Base-by-base conservation (phyloP, 805 yeast genomes). In the Wickerhamomyces queroliae region DNA sequence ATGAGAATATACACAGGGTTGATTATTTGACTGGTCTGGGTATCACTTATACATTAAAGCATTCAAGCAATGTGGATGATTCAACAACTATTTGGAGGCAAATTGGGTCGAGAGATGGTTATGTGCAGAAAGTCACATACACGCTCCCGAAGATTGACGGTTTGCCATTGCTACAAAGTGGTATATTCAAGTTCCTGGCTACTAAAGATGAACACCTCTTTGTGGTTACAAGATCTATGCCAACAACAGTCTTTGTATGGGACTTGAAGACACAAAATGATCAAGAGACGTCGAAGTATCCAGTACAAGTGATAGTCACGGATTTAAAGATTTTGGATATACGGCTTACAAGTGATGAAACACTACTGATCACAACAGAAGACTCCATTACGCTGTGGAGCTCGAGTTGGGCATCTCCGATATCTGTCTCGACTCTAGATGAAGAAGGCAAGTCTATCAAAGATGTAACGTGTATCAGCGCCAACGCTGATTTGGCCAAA, bases 211-310 rank as follows among this genome's bases (percentile, higher is more conserved):
- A 15, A 2, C 25, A 37, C 13, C 9, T 48, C 18, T 33, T 40
- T 21, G 22, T 37, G 2, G 28, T 32, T 9, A 19, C 41, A 4
- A 19, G 38, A n/a, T 26, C 41, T 3, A 45, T 47, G 51, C 53
- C 53, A 1, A 37, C 48, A 6, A 33, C 50, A 2, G 37, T 44
- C 3, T 48, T 48, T 32, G 28, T 48, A 3, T 50, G 50, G 52
- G 25, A 33, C 13, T 2, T 37, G n/a, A n/a, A n/a, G n/a, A n/a
- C n/a, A n/a, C n/a, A n/a, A n/a, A n/a, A 9, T 20, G 8, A 7
- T 31, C 22, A 10, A 13, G 18, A 13, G 19, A 34, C 4, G 26
- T 16, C 6, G 13, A 17, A 11, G 28, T 9, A 34, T 42, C 7
- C 11, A 32, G 9, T 36, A 37, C 0, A 17, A 29, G 0, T 4